Percentiles rank a stretch among this genome's conserved stretches.
Evolutionary conservation across 495 filamentous ascomycete genomes (phyloP).

Genomic region (Neohortaea acidophila): DNA sequence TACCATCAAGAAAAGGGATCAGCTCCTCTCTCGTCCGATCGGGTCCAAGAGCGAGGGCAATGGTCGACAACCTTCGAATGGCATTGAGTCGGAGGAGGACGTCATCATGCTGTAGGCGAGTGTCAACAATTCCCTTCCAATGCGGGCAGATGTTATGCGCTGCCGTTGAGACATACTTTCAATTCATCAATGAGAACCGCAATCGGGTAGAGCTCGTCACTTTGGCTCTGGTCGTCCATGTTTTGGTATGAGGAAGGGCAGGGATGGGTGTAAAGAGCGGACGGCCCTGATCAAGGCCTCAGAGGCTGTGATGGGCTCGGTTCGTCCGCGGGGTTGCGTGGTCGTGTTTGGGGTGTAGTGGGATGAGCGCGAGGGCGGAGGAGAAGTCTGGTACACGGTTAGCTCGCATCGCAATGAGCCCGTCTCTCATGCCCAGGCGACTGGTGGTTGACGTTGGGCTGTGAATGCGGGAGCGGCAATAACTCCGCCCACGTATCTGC

Average conservation of each 20-base stretch:
- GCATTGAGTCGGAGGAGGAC: constrained; percentile 94
- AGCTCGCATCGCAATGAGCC: no score
- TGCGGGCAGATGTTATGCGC: no score
- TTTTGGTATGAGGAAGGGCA: background rate
- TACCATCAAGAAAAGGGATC: constrained; percentile 96
- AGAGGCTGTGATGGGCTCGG: no score
- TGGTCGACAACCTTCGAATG: constrained; percentile 93
- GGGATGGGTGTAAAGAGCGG: constrained; percentile 6
- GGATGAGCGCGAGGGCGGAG: background rate
- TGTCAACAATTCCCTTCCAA: constrained; percentile 15
- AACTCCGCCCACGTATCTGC: no score
- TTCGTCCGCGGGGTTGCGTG: background rate
- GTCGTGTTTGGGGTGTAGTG: no score
- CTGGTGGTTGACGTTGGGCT: no score
- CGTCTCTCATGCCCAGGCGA: no score
- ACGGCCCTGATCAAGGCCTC: constrained; percentile 8
- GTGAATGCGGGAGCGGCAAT: no score
- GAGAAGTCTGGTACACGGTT: background rate
- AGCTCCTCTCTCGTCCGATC: constrained; percentile 95
- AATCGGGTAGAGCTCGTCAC: constrained; percentile 97
- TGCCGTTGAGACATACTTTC: constrained; percentile 64
- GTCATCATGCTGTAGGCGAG: constrained; percentile 68
- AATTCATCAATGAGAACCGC: constrained; percentile 98
- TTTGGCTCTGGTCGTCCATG: constrained; percentile 63
- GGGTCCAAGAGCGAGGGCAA: constrained; percentile 85